Evolutionary conservation across 1,284 basidiomycete species (phyloP).

Genomic region (Hymenochaete sp.): DNA sequence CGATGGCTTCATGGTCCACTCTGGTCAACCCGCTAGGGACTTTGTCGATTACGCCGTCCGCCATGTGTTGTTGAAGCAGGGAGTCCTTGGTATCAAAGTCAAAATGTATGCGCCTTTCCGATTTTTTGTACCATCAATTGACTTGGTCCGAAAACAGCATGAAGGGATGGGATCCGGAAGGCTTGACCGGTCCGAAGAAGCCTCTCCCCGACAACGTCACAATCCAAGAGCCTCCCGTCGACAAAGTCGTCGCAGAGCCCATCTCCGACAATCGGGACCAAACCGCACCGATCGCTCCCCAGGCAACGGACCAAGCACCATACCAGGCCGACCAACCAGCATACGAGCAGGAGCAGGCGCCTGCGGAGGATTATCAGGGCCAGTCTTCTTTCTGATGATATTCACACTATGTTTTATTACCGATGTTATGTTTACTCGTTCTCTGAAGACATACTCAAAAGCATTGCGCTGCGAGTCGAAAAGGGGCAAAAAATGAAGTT

Average conservation of each 20-base stretch:
- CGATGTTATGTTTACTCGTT: conserved; percentile 3
- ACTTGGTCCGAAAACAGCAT: conserved; percentile 50
- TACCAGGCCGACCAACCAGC: conserved; percentile 32
- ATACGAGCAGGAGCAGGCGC: conserved; percentile 23
- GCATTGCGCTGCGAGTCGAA: no score
- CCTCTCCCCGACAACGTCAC: conserved; percentile 95
- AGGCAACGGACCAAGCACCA: conserved; percentile 43
- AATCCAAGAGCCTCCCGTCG: conserved; percentile 77
- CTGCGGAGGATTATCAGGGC: conserved; percentile 24
- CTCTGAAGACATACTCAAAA: conserved; percentile 5
- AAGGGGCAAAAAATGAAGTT: no score
- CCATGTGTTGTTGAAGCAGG: conserved; percentile 97
- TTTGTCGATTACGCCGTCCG: conserved; percentile 98
- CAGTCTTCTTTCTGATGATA: conserved; percentile 42
- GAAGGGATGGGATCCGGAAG: conserved; percentile 94
- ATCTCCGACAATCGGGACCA: conserved; percentile 68
- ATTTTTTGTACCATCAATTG: background rate
- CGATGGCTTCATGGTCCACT: conserved; percentile 99
- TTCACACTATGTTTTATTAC: conserved; percentile 6
- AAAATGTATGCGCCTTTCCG: conserved; percentile 71
- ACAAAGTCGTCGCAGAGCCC: conserved; percentile 74
- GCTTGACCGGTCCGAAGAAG: conserved; percentile 81
- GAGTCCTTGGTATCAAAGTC: conserved; percentile 99
- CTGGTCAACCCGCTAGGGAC: conserved; percentile 95
- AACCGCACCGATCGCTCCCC: conserved; percentile 43